Evolutionary conservation across 768 basidiomycete species (phyloP).

Genomic region (Boletus huronensis): DNA sequence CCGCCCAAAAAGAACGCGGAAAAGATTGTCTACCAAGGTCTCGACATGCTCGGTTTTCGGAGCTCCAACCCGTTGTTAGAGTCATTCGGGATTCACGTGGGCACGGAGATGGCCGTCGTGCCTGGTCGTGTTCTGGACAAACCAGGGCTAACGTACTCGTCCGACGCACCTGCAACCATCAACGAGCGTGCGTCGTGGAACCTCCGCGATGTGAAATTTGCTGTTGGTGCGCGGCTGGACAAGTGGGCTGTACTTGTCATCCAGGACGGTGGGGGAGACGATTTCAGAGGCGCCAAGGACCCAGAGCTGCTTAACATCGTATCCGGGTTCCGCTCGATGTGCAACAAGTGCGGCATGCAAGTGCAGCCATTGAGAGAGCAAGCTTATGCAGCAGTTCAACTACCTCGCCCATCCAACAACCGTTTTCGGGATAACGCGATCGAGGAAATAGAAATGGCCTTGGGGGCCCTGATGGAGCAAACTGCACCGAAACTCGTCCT

Average conservation of each 20-base stretch:
- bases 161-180: slow-evolving; percentile 23
- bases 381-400: slow-evolving; percentile 33
- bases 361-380: slow-evolving; percentile 31
- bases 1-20: slow-evolving; percentile 44
- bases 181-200: slow-evolving; percentile 51
- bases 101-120: slow-evolving; percentile 49
- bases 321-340: slow-evolving; percentile 57
- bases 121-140: slow-evolving; percentile 49
- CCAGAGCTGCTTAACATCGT: slow-evolving; percentile 43
- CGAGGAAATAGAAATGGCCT: slow-evolving; percentile 7
- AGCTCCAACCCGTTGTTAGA: slow-evolving; percentile 31
- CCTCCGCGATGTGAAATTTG: slow-evolving; percentile 52
- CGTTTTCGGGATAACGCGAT: slow-evolving; percentile 52
- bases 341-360: slow-evolving; percentile 59
- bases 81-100: slow-evolving; percentile 44
- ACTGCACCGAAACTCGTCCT: slow-evolving; percentile 30
- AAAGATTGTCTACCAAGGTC: slow-evolving; percentile 41
- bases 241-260: slow-evolving; percentile 72
- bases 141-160: slow-evolving; percentile 42
- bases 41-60: slow-evolving; percentile 41
- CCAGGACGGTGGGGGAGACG: slow-evolving; percentile 48
- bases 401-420: slow-evolving; percentile 49
- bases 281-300: slow-evolving; percentile 52
- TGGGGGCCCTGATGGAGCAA: background rate
- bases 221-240: slow-evolving; percentile 49